Percentiles rank a stretch among this genome's conserved stretches.
Conservation (phyloP, 495 filamentous ascomycete genomes). For the Hypoxylon fragiforme region DNA sequence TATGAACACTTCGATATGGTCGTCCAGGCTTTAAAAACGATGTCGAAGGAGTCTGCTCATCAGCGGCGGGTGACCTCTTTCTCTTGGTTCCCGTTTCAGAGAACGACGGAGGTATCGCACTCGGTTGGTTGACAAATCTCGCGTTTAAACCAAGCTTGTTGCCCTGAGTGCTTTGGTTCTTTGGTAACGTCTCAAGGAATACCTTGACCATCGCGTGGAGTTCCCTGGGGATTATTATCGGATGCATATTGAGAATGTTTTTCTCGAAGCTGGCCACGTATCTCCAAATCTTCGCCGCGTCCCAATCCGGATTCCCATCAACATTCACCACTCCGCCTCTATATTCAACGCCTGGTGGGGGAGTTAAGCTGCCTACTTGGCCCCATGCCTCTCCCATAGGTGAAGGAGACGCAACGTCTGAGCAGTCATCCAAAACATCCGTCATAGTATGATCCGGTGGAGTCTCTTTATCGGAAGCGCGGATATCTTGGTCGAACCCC, state of each 20-base stretch:
- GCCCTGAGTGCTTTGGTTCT: conserved; percentile 25
- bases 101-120: conserved; percentile 31
- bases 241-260: conserved; percentile 87
- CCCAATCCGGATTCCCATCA: conserved; percentile 67
- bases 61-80: conserved; percentile 56
- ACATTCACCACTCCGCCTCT: conserved; percentile 56
- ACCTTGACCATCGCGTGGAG: conserved; percentile 54
- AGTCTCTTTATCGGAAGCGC: conserved; percentile 41
- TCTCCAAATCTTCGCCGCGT: conserved; percentile 59
- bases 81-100: conserved; percentile 58
- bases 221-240: conserved; percentile 65
- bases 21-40: conserved; percentile 44
- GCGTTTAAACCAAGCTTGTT: conserved; percentile 23
- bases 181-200: conserved; percentile 50
- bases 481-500: conserved; percentile 55
- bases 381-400: conserved; percentile 52
- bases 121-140: conserved; percentile 35
- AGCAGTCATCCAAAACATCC: conserved; percentile 44
- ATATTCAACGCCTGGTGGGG: conserved; percentile 41
- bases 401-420: conserved; percentile 54
- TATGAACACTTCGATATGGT: conserved; percentile 64
- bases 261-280: conserved; percentile 73
- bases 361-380: conserved; percentile 52
- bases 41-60: conserved; percentile 39
- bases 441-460: conserved; percentile 37